Conservation (phyloP, 345 rosid genomes). For the Hibiscus trionum region DNA sequence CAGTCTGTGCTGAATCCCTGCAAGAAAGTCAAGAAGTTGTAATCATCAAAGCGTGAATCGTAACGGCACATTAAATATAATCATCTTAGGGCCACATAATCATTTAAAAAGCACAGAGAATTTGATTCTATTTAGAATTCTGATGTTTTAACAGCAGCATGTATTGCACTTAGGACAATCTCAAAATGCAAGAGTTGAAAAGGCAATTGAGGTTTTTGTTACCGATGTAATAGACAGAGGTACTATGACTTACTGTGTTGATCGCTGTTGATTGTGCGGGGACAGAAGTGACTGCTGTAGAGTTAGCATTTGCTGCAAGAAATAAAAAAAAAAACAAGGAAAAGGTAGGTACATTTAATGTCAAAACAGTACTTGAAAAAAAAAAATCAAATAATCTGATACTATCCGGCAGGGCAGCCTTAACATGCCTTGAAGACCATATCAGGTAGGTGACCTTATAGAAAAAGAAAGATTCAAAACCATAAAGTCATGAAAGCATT, state of each 20-base stretch:
- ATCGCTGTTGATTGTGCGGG: conserved; percentile 51
- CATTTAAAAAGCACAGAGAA: not conserved
- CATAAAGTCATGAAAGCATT: not conserved
- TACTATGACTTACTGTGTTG: conserved; percentile 45
- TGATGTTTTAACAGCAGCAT: conserved; percentile 1
- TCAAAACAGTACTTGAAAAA: conserved; percentile 5
- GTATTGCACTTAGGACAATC: not conserved
- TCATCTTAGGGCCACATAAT: conserved; percentile 1
- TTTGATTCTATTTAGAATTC: not conserved
- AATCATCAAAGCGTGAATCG: not conserved
- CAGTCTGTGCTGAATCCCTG: conserved; percentile 53
- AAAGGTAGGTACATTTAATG: conserved; percentile 1
- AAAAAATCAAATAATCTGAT: not conserved
- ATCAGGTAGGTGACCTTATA: not conserved
- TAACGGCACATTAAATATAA: not conserved
- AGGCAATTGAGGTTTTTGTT: not conserved
- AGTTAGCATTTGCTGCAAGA: conserved; percentile 46
- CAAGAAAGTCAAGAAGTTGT: conserved; percentile 5
- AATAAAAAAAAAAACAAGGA: conserved; percentile 8
- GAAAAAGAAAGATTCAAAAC: conserved; percentile 3
- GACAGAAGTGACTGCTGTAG: conserved; percentile 64
- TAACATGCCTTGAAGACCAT: conserved; percentile 4
- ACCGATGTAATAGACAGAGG: not conserved
- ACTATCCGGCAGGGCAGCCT: not conserved
- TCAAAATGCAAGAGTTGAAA: conserved; percentile 6